These are phyloP conservation scores for Omphalotus olearius DNA, from an alignment of 1,284 basidiomycete species.

Conservation along the genomic window DNA sequence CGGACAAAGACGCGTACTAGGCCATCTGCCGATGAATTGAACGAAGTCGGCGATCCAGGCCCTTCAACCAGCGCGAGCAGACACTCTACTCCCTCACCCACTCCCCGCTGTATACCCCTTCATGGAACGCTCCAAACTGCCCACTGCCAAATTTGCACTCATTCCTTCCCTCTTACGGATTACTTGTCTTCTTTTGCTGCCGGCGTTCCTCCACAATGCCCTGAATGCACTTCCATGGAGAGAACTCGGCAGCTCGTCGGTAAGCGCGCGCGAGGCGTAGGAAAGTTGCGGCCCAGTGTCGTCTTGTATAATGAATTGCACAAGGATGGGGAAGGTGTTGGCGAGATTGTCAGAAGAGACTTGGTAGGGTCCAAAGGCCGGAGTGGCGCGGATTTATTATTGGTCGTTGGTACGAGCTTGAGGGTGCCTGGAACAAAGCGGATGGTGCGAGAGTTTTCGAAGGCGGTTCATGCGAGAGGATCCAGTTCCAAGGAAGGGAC, in stretches of 20 bases:
- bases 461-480: constrained; percentile 61
- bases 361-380: constrained; percentile 65
- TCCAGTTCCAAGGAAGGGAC: constrained; percentile 7
- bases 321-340: constrained; percentile 85
- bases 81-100: constrained; percentile 34
- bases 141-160: constrained; percentile 79
- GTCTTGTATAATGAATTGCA: constrained; percentile 91
- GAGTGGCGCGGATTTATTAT: constrained; percentile 75
- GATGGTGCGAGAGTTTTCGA: constrained; percentile 89
- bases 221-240: constrained; percentile 72
- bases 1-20: constrained; percentile 46
- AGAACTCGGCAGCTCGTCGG: constrained; percentile 69
- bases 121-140: constrained; percentile 83
- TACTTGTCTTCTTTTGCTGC: constrained; percentile 52
- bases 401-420: constrained; percentile 90
- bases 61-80: constrained; percentile 9
- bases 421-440: constrained; percentile 91
- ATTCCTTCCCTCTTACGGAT: constrained; percentile 60
- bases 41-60: constrained; percentile 6
- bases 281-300: constrained; percentile 81
- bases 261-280: constrained; percentile 80
- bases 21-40: constrained; percentile 17
- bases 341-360: constrained; percentile 73
- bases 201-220: constrained; percentile 74
- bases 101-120: constrained; percentile 82